Evolutionary conservation across 148 eudicot species (phyloP), one percentile per base, ranked within the genome.

Genomic region (Beta vulgaris): DNA sequence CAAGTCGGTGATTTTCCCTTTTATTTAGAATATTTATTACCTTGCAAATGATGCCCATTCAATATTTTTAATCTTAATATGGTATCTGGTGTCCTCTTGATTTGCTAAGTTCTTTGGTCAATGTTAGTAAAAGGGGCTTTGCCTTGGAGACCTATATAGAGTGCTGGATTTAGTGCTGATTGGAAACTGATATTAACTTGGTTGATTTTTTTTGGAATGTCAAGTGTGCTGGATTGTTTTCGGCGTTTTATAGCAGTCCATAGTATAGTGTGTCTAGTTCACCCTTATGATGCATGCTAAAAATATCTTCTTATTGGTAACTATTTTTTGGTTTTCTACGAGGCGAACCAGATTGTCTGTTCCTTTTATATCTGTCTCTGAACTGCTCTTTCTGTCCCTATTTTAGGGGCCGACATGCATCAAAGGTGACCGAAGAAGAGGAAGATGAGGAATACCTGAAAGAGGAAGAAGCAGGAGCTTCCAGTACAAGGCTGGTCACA

Each of bases 341-440:
- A 34, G 69, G 16, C 31, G 6, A 29, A 19, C 44, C 53, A 14
- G 15, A 29, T 60, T 58, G 29, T n/a, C 23, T 32, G 1, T 49
- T 31, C 43, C 40, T 19, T n/a, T 53, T 19, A 40, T n/a, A 23
- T n/a, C 42, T 54, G 14, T 12, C 69, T 37, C 44, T 51, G 29
- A 63, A 60, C 2, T 59, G 42, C 51, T 37, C 15, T 64, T 57
- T 39, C 40, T 53, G 23, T 76, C 67, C 34, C 31, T 71, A 42
- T 67, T 64, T 48, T 55, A 95, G 99, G 86, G 99, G 99, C 43
- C 94, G 99, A 12, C 99, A 95, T 92, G 99, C 99, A 64, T 95
- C 99, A 44, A 95, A 92, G 80, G 59, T 95, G 62, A 95, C 97
- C 28, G 99, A 95, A 86, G 97, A 90, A 76, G 99, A 95, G 86